Evolutionary conservation across 1,284 basidiomycete species (phyloP), one percentile per base, ranked within the genome.

Genomic region (Fomitopsis palustris): DNA sequence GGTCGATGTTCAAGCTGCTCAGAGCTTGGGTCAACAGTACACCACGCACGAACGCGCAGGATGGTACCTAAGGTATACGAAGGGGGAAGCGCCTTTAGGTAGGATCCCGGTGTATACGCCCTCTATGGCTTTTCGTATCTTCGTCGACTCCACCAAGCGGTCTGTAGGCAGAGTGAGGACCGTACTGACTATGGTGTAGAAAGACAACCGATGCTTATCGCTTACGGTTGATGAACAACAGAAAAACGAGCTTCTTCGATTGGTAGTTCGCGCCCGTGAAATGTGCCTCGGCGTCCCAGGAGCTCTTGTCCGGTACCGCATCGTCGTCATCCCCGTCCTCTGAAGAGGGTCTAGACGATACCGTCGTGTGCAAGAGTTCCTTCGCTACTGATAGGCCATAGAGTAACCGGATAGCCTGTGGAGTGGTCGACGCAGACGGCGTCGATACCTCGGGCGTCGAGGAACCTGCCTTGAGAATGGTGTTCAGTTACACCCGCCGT

Each of bases 191-290:
- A 12, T 55, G n/a, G n/a, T n/a, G n/a, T n/a, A n/a, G 39, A 23
- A 35, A 23, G 27, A 8, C 14, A 31, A 31, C 4, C 38, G 4
- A 6, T 49, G 29, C 54, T 6, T 6, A 33, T 10, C 5, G 78
- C 91, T 63, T 64, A 97, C 96, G 90, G 69, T 99, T 99, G 70
- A 99, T 98, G 74, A 99, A 99, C n/a, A 98, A 80, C 0, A 99
- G 76, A 68, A 96, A 92, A 0, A 87, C 80, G 55, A 81, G 88
- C 69, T 93, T 94, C 73, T 96, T 96, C 4, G 86, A 88, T 69
- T 92, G 93, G 70, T 93, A 95, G 69, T 96, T 97, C 0, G 93
- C 88, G 67, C 87, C 93, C 5, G 93, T 96, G 67, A 93, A 89
- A 70, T 90, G 87, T 0, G 87, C 88, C 54, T 90, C 83, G 8